phyloP scores from a whole-genome alignment of 2,329 filamentous ascomycete genomes.

The Alternaria tenuissima region DNA sequence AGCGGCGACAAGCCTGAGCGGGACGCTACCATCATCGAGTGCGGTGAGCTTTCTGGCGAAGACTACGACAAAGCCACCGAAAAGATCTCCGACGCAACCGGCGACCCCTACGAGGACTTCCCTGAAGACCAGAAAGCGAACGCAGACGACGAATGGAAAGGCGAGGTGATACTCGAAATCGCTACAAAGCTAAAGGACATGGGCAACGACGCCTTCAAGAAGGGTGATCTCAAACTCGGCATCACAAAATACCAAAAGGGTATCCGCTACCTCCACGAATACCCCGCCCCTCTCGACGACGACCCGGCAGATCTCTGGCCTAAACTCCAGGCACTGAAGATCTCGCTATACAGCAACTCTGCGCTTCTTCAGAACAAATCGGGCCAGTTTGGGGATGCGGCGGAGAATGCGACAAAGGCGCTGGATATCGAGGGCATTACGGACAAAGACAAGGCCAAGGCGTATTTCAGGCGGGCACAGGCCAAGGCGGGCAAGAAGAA shows the following conservation, averaged over 20 bases:
- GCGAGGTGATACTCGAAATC: conserved; percentile 76
- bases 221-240: conserved; percentile 71
- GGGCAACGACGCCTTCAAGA: conserved; percentile 93
- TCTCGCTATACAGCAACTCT: conserved; percentile 87
- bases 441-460: conserved; percentile 87
- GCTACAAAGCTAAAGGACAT: conserved; percentile 87
- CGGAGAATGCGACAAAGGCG: conserved; percentile 75
- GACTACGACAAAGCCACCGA: conserved; percentile 72
- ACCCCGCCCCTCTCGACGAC: conserved; percentile 72
- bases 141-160: conserved; percentile 67
- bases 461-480: conserved; percentile 80
- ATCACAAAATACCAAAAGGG: conserved; percentile 96
- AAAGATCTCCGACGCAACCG: conserved; percentile 78
- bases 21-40: conserved; percentile 73
- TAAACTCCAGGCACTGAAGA: conserved; percentile 76
- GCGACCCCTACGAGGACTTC: conserved; percentile 94
- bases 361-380: conserved; percentile 87
- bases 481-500: conserved; percentile 81
- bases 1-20: conserved; percentile 78
- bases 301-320: conserved; percentile 73
- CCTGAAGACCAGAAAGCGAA: conserved; percentile 76
- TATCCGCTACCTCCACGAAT: conserved; percentile 86
- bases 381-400: conserved; percentile 72
- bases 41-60: conserved; percentile 81
- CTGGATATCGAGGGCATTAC: conserved; percentile 69